Percentiles rank a stretch among this genome's conserved stretches.
These are phyloP conservation scores for Dendrobium catenatum DNA, from an alignment of 106 monocot species.

Conservation along the genomic window DNA sequence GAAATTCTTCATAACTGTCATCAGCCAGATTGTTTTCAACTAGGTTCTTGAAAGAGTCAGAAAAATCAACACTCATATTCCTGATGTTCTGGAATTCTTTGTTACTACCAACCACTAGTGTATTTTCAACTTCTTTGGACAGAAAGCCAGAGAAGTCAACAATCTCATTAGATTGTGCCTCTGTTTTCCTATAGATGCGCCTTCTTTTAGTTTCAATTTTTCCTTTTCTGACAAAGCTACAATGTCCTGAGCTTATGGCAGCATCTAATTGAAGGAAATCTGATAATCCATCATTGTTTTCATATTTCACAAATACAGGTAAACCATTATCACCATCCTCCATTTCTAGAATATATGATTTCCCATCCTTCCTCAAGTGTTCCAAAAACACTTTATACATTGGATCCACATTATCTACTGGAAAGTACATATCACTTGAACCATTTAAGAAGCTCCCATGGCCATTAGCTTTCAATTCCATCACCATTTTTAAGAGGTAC, in stretches of 20 bases:
- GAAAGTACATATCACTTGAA: not conserved
- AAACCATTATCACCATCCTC: slow-evolving; percentile 18
- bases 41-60: not conserved
- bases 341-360: slow-evolving; percentile 49
- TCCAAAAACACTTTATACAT: slow-evolving; percentile 43
- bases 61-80: not conserved
- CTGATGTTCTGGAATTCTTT: slow-evolving; percentile 5
- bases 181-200: not conserved
- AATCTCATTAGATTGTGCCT: not conserved
- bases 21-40: not conserved
- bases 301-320: slow-evolving; percentile 37
- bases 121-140: not conserved
- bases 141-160: not conserved
- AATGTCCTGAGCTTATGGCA: not conserved
- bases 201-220: slow-evolving; percentile 2
- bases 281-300: slow-evolving; percentile 5
- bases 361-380: slow-evolving; percentile 36
- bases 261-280: not conserved
- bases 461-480: slow-evolving; percentile 13
- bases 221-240: not conserved
- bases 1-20: slow-evolving; percentile 31
- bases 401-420: slow-evolving; percentile 25
- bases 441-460: slow-evolving; percentile 14
- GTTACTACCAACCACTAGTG: slow-evolving; percentile 7
- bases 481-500: slow-evolving; percentile 14